A percentile compares a stretch with the other conserved stretches of the same genome.
phyloP scores from a whole-genome alignment of 805 yeast genomes.

The Zygotorulaspora danielsina region DNA sequence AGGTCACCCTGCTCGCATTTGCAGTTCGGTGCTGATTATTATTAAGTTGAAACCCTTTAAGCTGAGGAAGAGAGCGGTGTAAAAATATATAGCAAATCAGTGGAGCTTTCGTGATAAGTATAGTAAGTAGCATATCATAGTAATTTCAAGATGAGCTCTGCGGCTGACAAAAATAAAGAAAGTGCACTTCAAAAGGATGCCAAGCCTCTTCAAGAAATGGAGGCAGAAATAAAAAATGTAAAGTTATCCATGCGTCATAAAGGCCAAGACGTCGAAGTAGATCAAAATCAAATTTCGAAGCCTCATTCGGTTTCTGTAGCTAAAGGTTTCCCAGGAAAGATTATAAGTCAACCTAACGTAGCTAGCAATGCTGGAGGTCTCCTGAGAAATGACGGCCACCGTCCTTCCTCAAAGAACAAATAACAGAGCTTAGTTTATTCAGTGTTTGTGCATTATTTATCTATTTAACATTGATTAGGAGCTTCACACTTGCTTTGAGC shows the following conservation, averaged over 20 bases:
- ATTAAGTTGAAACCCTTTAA: too few relatives aligned
- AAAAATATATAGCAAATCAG: too few relatives aligned
- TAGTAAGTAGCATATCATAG: too few relatives aligned
- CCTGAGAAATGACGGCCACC: conserved; percentile 24
- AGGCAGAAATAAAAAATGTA: neutral
- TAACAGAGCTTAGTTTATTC: too few relatives aligned
- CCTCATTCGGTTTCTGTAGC: conserved; percentile 25
- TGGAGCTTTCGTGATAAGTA: too few relatives aligned
- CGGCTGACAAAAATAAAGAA: neutral
- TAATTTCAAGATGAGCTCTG: neutral
- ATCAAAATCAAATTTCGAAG: conserved; percentile 20
- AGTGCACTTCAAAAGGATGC: neutral
- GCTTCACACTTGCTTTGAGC: neutral
- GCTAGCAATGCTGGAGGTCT: conserved; percentile 23
- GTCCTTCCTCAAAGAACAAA: conserved; percentile 15
- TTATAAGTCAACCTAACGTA: neutral
- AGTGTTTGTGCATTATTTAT: neutral
- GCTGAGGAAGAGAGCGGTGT: too few relatives aligned
- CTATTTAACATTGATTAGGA: too few relatives aligned
- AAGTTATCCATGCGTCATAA: conserved; percentile 15
- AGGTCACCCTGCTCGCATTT: neutral
- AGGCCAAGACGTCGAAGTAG: conserved; percentile 22
- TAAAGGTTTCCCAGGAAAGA: conserved; percentile 1
- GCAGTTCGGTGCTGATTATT: neutral
- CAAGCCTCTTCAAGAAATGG: neutral